phyloP scores from a whole-genome alignment of 495 filamentous ascomycete species.

The Pseudotulostoma volvatum region DNA sequence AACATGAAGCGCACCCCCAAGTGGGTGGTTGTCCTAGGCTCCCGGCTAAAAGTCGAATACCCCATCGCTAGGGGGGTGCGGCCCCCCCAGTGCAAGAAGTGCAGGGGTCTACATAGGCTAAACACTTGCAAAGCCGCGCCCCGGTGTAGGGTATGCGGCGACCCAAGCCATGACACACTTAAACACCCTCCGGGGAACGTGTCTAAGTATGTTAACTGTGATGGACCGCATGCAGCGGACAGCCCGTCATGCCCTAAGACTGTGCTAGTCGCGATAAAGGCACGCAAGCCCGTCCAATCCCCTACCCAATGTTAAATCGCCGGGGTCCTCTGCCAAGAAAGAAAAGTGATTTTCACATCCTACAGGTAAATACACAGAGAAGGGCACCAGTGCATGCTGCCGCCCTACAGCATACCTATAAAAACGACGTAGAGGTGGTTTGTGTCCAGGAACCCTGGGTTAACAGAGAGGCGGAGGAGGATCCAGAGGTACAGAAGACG shows the following conservation, averaged over 20 bases:
- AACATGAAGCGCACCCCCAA: no score
- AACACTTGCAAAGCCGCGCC: neutral
- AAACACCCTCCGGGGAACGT: neutral
- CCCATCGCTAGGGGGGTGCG: no score
- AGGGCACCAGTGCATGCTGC: neutral
- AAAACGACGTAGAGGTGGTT: neutral
- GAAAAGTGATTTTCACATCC: neutral
- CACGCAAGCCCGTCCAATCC: neutral
- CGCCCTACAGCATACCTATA: neutral
- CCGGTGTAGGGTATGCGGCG: neutral
- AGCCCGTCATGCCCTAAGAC: neutral
- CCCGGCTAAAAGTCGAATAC: no score
- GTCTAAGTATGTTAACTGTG: neutral
- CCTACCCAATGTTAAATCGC: neutral
- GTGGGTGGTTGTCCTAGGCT: no score
- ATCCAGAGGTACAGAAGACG: neutral
- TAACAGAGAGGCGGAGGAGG: neutral
- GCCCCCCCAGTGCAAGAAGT: no score
- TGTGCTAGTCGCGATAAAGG: neutral
- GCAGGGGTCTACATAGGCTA: no score
- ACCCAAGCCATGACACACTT: neutral
- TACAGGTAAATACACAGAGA: neutral
- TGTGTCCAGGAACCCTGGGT: neutral
- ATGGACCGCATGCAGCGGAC: neutral
- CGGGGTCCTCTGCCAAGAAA: neutral